A percentile compares a stretch with the other conserved stretches of the same genome.
Conservation (phyloP, 2,329 filamentous ascomycete species). For the Cryphonectria nitschkei region DNA sequence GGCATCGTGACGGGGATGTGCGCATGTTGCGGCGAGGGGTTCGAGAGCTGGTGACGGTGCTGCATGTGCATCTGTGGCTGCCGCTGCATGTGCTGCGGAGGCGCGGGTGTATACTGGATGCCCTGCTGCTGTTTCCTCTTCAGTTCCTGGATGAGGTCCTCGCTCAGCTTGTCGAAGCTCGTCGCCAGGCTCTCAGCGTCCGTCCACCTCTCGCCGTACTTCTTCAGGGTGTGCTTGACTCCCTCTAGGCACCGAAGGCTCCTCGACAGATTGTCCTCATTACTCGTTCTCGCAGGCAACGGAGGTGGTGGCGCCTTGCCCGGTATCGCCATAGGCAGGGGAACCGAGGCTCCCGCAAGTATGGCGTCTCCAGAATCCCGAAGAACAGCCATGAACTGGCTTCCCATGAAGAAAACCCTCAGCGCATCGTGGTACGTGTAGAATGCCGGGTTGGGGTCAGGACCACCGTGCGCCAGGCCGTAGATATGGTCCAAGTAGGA, state of each 20-base stretch:
- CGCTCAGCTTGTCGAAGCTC: conserved; percentile 56
- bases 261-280: conserved; percentile 56
- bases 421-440: conserved; percentile 88
- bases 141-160: conserved; percentile 49
- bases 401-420: conserved; percentile 76
- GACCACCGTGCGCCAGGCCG: conserved; percentile 63
- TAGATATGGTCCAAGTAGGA: conserved; percentile 79
- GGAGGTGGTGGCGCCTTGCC: conserved; percentile 57
- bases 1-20: conserved; percentile 22
- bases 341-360: conserved; percentile 52
- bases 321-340: conserved; percentile 47
- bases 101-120: conserved; percentile 38
- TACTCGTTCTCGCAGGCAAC: conserved; percentile 50
- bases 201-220: conserved; percentile 64
- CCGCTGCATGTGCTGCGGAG: conserved; percentile 36
- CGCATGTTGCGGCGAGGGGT: conserved; percentile 17
- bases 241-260: conserved; percentile 59
- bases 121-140: conserved; percentile 41
- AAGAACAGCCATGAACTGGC: conserved; percentile 65
- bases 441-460: conserved; percentile 65
- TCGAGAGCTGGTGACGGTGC: conserved; percentile 11
- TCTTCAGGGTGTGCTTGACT: conserved; percentile 56
- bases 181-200: conserved; percentile 57
- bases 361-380: conserved; percentile 60
- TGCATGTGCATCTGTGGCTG: conserved; percentile 22